Percentiles rank a stretch among this genome's conserved stretches.
phyloP scores from a whole-genome alignment of 495 filamentous ascomycete genomes.

The Darksidea phi region DNA sequence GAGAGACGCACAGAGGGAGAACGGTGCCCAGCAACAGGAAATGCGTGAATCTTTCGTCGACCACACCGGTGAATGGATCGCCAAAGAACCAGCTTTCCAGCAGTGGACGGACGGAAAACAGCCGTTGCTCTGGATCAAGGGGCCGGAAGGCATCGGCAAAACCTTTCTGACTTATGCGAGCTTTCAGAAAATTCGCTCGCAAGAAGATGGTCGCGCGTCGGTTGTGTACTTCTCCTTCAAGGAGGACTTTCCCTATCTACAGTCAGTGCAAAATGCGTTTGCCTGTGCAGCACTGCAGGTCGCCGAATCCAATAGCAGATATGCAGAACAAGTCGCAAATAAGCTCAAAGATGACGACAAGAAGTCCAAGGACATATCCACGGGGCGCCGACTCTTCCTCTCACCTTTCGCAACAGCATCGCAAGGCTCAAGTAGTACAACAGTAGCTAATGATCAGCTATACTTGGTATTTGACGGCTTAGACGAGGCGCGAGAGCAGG shows the following conservation, averaged over 20 bases:
- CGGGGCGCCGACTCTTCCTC: conserved; percentile 8
- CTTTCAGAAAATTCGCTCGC: not conserved
- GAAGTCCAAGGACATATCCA: not conserved
- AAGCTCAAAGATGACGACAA: not conserved
- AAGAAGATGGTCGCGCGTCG: not conserved
- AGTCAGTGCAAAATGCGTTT: conserved; percentile 9
- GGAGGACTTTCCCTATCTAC: conserved; percentile 6
- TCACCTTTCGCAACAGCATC: not conserved
- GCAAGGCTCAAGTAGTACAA: too few species aligned
- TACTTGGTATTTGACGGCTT: conserved; percentile 9
- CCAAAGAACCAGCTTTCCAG: not conserved
- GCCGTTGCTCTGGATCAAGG: conserved; percentile 4
- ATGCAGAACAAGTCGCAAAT: conserved; percentile 1
- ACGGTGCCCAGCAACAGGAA: not conserved
- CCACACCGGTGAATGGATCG: conserved; percentile 1
- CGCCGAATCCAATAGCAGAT: conserved; percentile 9
- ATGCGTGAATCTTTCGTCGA: not conserved
- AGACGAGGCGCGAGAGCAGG: conserved; percentile 3
- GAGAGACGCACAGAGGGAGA: not conserved
- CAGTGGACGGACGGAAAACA: not conserved
- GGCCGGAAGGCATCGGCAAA: conserved; percentile 5
- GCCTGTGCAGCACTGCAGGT: conserved; percentile 5
- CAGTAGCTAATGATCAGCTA: not conserved
- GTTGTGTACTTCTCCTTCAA: conserved; percentile 12
- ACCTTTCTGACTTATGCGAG: not conserved